Evolutionary conservation across 2,329 filamentous ascomycete species (phyloP).

Genomic region (Fusarium sp.): DNA sequence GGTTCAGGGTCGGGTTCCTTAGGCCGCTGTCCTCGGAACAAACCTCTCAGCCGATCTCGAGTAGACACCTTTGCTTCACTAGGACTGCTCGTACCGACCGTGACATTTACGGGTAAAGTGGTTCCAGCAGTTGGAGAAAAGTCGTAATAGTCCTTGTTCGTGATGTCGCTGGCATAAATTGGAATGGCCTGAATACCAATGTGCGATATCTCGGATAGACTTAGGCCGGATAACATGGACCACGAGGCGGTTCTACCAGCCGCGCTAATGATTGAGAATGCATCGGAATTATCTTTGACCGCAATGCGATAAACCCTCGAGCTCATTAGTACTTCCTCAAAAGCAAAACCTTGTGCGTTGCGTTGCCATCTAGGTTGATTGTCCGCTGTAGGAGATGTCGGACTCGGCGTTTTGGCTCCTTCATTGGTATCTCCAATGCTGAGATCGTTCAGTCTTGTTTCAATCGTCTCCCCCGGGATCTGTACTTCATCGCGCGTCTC

Average conservation of each 20-base stretch:
- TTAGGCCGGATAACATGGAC: slow-evolving; percentile 24
- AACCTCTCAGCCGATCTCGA: too few species aligned
- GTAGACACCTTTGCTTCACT: too few species aligned
- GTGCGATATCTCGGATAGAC: slow-evolving; percentile 22
- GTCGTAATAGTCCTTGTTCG: slow-evolving; percentile 14
- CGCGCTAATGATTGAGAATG: slow-evolving; percentile 11
- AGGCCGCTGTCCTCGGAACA: neutral
- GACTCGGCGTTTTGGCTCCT: neutral
- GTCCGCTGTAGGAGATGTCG: neutral
- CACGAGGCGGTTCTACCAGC: slow-evolving; percentile 26
- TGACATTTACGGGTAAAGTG: too few species aligned
- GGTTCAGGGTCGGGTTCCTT: neutral
- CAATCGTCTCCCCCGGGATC: too few species aligned
- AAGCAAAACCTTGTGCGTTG: slow-evolving; percentile 2
- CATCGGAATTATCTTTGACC: slow-evolving; percentile 15
- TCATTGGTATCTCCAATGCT: neutral
- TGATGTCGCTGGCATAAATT: slow-evolving; percentile 13
- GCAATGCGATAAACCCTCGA: slow-evolving; percentile 13
- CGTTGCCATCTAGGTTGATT: slow-evolving; percentile 8
- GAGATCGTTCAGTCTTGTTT: too few species aligned
- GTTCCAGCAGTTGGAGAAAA: neutral
- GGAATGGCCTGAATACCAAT: slow-evolving; percentile 23
- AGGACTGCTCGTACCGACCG: too few species aligned
- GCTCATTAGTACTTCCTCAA: slow-evolving; percentile 21
- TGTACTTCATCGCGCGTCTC: too few species aligned